Evolutionary conservation across 2,329 filamentous ascomycete genomes (phyloP), one percentile per base, ranked within the genome.

Genomic region (Emmonsiellopsis sp.): DNA sequence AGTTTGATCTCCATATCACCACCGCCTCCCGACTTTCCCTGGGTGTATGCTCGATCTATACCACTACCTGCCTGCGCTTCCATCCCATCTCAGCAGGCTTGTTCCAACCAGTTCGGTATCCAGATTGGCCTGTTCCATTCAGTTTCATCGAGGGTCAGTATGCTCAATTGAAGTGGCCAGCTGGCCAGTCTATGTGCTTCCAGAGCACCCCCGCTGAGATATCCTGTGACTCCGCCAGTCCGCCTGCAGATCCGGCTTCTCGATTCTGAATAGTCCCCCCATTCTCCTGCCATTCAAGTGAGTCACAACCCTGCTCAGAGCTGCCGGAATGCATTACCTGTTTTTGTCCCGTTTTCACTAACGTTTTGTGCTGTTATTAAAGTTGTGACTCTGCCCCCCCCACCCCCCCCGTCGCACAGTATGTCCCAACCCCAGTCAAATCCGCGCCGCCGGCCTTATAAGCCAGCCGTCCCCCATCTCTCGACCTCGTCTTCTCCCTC

Each of bases 391-490:
- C 9, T 17, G 43, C 36, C n/a, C 17, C 17, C 17, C 17, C 17
- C 17, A 17, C 17, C 17, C 17, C 17, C 17, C 42, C 42, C 17
- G 51, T 55, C 55, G 53, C 51, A 36, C 56, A 65, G 61, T 59
- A 69, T 68, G 66, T 63, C 66, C 39, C 54, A 58, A 49, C 51
- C 61, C 34, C 59, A 63, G 52, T 53, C 59, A 51, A 62, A 69
- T 53, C 68, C 66, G 40, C 69, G 69, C 45, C 67, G 68, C 36
- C 68, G 67, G 49, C 61, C 66, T 54, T 13, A 64, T 61, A 65
- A 62, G 53, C 57, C 61, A 21, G 51, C 58, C 14, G 61, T 64
- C 32, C 62, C 68, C 36, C 58, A 64, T 21, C 55, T 65, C 36
- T 57, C 58, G n/a, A 61, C 62, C 14, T 61, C 64, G 34, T 64